phyloP scores from a whole-genome alignment of 73 alveolate species.

The Blepharisma stoltei region DNA sequence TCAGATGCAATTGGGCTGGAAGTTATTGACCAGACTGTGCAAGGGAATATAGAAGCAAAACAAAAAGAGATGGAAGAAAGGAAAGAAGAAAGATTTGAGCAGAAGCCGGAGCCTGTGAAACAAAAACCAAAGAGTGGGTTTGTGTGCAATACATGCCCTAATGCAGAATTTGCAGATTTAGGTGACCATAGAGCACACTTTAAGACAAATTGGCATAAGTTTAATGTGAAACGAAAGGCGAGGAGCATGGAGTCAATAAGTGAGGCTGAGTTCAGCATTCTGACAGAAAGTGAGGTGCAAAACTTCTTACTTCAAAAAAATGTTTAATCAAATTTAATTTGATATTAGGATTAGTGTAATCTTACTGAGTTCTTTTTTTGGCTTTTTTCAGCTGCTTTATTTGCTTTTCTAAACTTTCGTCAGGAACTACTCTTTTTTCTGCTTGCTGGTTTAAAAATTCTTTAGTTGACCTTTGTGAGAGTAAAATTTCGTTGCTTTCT shows the following conservation, averaged over 20 bases:
- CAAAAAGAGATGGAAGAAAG: neutral
- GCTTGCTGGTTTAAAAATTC: no score
- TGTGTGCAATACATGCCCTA: constrained; percentile 1
- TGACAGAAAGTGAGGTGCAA: constrained; percentile 25
- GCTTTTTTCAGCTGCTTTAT: no score
- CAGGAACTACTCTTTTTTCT: no score
- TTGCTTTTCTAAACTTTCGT: no score
- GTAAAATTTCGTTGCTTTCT: no score
- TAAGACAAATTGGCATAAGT: constrained; percentile 70
- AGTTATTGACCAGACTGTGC: neutral
- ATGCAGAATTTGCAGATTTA: constrained; percentile 17
- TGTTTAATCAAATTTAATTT: neutral
- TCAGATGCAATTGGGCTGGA: neutral
- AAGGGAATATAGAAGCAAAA: constrained; percentile 29
- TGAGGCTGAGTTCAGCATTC: constrained; percentile 40
- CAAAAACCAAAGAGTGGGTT: constrained; percentile 6
- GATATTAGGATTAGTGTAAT: no score
- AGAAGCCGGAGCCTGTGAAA: constrained; percentile 1
- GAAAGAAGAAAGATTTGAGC: constrained; percentile 16
- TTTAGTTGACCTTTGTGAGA: no score
- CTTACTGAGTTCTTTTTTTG: no score
- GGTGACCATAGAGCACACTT: constrained; percentile 53
- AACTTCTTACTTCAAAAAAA: neutral
- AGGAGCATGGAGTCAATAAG: constrained; percentile 10
- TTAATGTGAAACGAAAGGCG: constrained; percentile 43